These are phyloP conservation scores for Pichia sp. DNA, from an alignment of 1,139 yeast species.

Conservation along the genomic window DNA sequence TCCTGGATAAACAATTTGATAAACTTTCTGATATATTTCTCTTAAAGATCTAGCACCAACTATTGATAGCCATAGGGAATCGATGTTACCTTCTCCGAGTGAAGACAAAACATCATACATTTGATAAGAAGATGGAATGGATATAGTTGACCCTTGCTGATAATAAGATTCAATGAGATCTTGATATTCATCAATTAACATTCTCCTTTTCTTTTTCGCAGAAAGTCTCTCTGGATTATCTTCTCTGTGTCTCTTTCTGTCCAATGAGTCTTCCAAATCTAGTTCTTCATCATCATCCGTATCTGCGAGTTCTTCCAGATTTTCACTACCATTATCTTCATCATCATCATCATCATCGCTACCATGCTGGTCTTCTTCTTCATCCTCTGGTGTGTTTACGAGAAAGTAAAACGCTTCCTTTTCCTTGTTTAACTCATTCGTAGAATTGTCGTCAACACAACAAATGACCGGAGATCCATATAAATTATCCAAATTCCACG, in stretches of 20 bases:
- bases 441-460: conserved; percentile 87
- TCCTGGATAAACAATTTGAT: conserved; percentile 63
- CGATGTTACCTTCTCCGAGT: conserved; percentile 68
- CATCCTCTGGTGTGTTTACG: conserved; percentile 31
- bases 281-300: conserved; percentile 27
- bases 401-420: conserved; percentile 47
- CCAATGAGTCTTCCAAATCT: conserved; percentile 26
- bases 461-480: conserved; percentile 76
- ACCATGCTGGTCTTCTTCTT: conserved; percentile 29
- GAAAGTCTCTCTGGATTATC: conserved; percentile 13
- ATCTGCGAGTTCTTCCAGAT: conserved; percentile 27
- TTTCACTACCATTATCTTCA: conserved; percentile 19
- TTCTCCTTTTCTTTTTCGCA: conserved; percentile 33
- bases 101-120: conserved; percentile 72
- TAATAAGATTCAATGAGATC: conserved; percentile 60
- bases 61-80: conserved; percentile 77
- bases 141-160: conserved; percentile 71
- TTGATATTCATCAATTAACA: conserved; percentile 37
- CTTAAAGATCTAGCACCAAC: conserved; percentile 85
- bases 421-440: conserved; percentile 44
- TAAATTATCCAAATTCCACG: conserved; percentile 91
- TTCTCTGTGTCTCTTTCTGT: conserved; percentile 14
- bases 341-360: conserved; percentile 26
- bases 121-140: conserved; percentile 70
- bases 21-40: conserved; percentile 66